Evolutionary conservation across 257 asterid genomes (phyloP).

Genomic region (Leptodermis oblonga): DNA sequence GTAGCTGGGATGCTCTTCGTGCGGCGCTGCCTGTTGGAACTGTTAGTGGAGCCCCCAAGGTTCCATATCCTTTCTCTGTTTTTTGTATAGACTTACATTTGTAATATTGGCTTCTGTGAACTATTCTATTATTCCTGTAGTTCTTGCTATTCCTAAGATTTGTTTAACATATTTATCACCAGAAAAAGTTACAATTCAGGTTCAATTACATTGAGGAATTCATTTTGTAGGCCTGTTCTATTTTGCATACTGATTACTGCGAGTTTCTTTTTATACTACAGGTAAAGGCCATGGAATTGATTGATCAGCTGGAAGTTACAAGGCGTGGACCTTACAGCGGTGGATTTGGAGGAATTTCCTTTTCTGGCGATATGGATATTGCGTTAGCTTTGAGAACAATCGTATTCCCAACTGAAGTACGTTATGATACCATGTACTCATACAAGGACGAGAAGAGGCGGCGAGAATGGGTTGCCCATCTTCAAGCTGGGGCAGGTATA

Average conservation of each 20-base stretch:
- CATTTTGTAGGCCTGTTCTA: not conserved
- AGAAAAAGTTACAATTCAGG: not conserved
- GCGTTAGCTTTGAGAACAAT: slow-evolving; percentile 90
- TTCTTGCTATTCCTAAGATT: not conserved
- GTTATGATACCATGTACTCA: slow-evolving; percentile 76
- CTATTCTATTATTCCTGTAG: not conserved
- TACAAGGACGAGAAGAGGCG: slow-evolving; percentile 53
- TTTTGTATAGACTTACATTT: slow-evolving; percentile 7
- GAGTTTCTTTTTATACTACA: slow-evolving; percentile 13
- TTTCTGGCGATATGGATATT: slow-evolving; percentile 87
- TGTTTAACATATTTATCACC: not conserved
- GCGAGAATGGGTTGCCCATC: slow-evolving; percentile 88
- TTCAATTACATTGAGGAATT: not conserved
- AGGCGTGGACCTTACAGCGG: slow-evolving; percentile 98
- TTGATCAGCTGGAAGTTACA: slow-evolving; percentile 71
- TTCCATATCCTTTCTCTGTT: slow-evolving; percentile 22
- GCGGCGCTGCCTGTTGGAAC: slow-evolving; percentile 99
- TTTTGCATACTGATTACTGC: not conserved
- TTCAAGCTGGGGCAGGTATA: slow-evolving; percentile 94
- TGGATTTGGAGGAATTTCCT: slow-evolving; percentile 96
- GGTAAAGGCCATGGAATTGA: slow-evolving; percentile 99
- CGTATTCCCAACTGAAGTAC: slow-evolving; percentile 69
- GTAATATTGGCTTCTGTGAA: not conserved
- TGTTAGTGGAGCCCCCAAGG: slow-evolving; percentile 99
- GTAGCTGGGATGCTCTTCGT: slow-evolving; percentile 94